Conservation (phyloP, 345 rosid genomes). For the Streptanthus diversifolius region DNA sequence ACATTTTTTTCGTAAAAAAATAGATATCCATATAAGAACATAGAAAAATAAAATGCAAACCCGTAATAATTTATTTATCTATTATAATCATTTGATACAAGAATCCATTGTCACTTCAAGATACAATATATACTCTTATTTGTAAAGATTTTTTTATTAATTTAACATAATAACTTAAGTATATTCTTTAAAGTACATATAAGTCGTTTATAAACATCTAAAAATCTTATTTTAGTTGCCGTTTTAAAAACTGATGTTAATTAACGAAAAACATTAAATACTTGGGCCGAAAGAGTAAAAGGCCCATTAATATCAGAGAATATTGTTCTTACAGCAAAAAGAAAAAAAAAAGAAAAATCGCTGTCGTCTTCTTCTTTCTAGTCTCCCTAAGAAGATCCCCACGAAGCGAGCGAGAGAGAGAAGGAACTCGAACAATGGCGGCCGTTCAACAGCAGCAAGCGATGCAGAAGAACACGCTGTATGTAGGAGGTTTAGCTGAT, state of each 20-base stretch:
- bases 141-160: too few relatives aligned
- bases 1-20: too few relatives aligned
- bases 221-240: too few relatives aligned
- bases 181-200: too few relatives aligned
- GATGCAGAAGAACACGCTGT: conserved; percentile 95
- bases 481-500: conserved; percentile 94
- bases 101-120: too few relatives aligned
- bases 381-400: not conserved
- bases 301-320: not conserved
- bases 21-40: not conserved
- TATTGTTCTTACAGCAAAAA: not conserved
- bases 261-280: too few relatives aligned
- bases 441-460: conserved; percentile 45
- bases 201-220: too few relatives aligned
- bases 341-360: not conserved
- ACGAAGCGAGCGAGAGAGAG: not conserved
- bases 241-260: too few relatives aligned
- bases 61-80: too few relatives aligned
- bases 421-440: conserved; percentile 14
- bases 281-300: not conserved
- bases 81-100: too few relatives aligned
- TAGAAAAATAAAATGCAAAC: not conserved
- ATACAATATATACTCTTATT: too few relatives aligned
- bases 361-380: not conserved
- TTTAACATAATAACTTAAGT: too few relatives aligned